Percentiles rank a stretch among this genome's conserved stretches.
phyloP scores from a whole-genome alignment of 2,329 filamentous ascomycete genomes.

The Rhexocercosporidium sp. region DNA sequence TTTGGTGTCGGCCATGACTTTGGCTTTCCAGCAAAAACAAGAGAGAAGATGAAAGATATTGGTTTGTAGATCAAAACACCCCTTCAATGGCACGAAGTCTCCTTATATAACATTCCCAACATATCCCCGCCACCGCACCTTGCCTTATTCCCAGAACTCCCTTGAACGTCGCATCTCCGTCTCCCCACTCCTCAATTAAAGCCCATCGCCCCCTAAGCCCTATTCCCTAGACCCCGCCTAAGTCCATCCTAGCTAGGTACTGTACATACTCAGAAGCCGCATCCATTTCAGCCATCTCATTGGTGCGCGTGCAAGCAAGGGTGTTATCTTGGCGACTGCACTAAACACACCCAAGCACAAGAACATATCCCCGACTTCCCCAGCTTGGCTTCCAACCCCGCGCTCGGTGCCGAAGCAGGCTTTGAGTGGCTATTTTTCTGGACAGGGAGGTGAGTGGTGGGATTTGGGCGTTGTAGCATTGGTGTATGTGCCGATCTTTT shows the following conservation, averaged over 20 bases:
- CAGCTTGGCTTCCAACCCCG: not conserved
- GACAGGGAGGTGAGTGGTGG: not conserved
- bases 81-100: not conserved
- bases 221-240: conserved; percentile 8
- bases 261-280: not conserved
- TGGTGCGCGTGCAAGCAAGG: not conserved
- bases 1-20: conserved; percentile 9
- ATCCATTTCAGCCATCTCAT: not conserved
- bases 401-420: not conserved
- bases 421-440: not conserved
- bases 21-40: not conserved
- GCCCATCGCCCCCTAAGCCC: not conserved
- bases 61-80: not conserved
- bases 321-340: not conserved
- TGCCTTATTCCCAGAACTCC: conserved; percentile 6
- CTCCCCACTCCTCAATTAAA: not conserved
- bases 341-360: not conserved
- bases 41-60: not conserved
- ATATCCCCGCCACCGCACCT: conserved; percentile 5
- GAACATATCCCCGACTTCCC: not conserved
- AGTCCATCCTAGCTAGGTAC: no score
- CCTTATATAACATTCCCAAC: not conserved
- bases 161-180: not conserved
- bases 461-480: not conserved
- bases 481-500: not conserved